Conservation (phyloP, 73 alveolate species). For the Paramecium biaurelia region DNA sequence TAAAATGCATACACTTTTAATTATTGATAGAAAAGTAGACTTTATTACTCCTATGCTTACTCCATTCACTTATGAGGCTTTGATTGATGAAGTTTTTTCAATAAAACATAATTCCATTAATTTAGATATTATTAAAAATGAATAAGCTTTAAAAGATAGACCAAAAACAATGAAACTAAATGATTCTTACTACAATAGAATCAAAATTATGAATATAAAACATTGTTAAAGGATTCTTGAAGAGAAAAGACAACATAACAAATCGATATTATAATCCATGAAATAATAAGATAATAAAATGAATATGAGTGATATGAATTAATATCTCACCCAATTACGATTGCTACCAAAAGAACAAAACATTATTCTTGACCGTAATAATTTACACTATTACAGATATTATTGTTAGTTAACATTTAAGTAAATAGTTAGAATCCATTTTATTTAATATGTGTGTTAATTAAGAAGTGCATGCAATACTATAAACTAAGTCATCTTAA, state of each 20-base stretch:
- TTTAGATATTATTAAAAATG: constrained; percentile 2
- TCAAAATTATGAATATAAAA: background rate
- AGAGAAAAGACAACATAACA: background rate
- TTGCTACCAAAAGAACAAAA: background rate
- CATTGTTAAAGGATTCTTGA: background rate
- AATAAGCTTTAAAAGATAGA: background rate
- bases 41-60: constrained; percentile 69
- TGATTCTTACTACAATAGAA: background rate
- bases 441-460: constrained; percentile 9
- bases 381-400: background rate
- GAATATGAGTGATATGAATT: background rate
- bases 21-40: constrained; percentile 67
- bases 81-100: constrained; percentile 64
- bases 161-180: constrained; percentile 7
- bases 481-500: background rate
- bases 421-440: constrained; percentile 12
- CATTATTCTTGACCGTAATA: constrained; percentile 22
- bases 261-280: background rate
- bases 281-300: background rate
- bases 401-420: background rate
- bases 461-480: constrained; percentile 15
- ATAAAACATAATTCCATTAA: constrained; percentile 33
- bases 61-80: constrained; percentile 70
- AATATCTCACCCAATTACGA: background rate
- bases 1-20: background rate